A percentile compares a stretch with the other conserved stretches of the same genome.
These are phyloP conservation scores for Clarireedia paspali DNA, from an alignment of 2,329 filamentous ascomycete genomes.

Conservation along the genomic window DNA sequence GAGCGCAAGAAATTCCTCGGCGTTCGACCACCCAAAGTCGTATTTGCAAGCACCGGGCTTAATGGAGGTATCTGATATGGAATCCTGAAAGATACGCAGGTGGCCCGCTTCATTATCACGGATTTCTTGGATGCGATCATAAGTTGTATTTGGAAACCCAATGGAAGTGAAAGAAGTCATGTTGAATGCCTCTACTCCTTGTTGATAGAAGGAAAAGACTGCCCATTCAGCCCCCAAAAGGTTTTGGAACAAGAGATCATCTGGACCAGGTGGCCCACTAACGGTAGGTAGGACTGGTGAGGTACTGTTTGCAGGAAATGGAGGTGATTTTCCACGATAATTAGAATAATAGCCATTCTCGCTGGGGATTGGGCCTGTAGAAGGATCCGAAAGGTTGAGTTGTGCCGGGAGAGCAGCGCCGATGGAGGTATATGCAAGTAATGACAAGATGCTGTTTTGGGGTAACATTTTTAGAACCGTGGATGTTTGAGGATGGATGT, in stretches of 20 bases:
- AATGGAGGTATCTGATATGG: conserved; percentile 34
- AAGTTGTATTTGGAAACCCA: conserved; percentile 34
- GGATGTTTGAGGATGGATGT: not conserved
- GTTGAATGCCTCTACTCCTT: conserved; percentile 35
- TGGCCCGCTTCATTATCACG: conserved; percentile 40
- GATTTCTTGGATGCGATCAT: conserved; percentile 34
- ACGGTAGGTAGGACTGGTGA: conserved; percentile 28
- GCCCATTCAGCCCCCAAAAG: conserved; percentile 38
- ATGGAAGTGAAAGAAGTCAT: conserved; percentile 28
- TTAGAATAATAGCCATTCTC: conserved; percentile 29
- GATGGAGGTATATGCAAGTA: not conserved
- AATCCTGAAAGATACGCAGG: conserved; percentile 36
- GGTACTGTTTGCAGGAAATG: conserved; percentile 33
- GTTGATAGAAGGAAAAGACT: conserved; percentile 38
- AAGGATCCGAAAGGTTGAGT: not conserved
- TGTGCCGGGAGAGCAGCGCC: not conserved
- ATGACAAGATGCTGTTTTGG: not conserved
- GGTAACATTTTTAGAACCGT: not conserved
- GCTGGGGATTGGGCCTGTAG: conserved; percentile 24
- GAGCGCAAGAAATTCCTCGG: conserved; percentile 26
- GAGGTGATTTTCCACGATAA: conserved; percentile 28
- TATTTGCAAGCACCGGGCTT: conserved; percentile 35
- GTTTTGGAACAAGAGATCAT: conserved; percentile 39
- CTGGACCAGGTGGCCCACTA: conserved; percentile 29
- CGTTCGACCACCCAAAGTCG: conserved; percentile 22